Base-by-base conservation (phyloP, 768 basidiomycete genomes). In the Russula emetica region DNA sequence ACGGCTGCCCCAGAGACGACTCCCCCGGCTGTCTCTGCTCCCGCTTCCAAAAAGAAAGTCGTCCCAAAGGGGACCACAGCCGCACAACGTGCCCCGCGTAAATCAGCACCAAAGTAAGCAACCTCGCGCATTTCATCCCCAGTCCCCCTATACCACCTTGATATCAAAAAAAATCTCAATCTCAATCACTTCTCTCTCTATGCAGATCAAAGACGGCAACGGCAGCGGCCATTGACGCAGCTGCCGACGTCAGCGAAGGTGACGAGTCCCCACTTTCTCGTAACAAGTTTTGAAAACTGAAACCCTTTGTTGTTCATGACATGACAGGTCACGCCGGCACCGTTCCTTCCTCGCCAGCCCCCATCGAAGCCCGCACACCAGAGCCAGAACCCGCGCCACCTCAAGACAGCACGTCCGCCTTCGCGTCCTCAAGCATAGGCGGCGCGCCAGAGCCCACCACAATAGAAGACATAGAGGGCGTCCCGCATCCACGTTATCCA, bases 401-500 rank as follows among this genome's bases (percentile, higher is more conserved):
- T 14, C n/a, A 9, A 1, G 55, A 58, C 30, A 22, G 34, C 7
- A 40, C 45, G 18, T 59, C 53, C 40, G 13, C 7, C 36, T 47
- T 55, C 28, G 60, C 62, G 3, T 26, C 42, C 2, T 32, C 66
- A 8, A n/a, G 45, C 20, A 0, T 47, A n/a, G 45, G 45, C 32
- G 45, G 45, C 45, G 62, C 63, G 11, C 28, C 51, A 3, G 66
- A 58, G 24, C 51, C 38, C 18, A 53, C 22, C n/a, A 56, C 66
- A 1, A 34, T 67, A 0, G 74, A 78, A 26, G 82, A 79, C 45
- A 77, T 88, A 49, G 84, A 88, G 57, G 82, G 76, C 58, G 76
- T 81, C 22, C 82, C 89, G 1, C 78, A 88, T 2, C 90, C 90
- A 3, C 74, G 85, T 32, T 92, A 91, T 66, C 88, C 90, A 1